Evolutionary conservation across 2,329 filamentous ascomycete species (phyloP).

Genomic region (Madurella mycetomatis): DNA sequence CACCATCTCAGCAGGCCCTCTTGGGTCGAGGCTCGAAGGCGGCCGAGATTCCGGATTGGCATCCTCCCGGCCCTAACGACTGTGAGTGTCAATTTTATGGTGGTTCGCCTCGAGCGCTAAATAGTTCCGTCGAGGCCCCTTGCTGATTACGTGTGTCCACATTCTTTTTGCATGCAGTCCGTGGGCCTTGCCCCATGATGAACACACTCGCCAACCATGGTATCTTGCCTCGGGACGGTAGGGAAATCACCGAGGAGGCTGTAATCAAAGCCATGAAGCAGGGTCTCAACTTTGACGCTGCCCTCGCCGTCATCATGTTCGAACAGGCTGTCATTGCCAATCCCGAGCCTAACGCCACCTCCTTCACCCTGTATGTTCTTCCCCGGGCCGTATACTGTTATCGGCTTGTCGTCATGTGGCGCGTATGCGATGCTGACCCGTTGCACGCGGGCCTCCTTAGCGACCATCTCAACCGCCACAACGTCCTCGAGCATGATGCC

Average conservation of each 20-base stretch:
- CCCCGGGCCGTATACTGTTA: too few relatives aligned
- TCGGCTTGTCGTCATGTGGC: too few relatives aligned
- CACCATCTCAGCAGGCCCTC: neutral
- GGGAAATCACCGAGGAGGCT: slow-evolving; percentile 36
- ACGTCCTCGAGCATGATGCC: slow-evolving; percentile 46
- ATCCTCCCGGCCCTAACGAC: slow-evolving; percentile 2
- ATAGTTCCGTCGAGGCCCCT: neutral
- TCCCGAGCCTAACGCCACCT: slow-evolving; percentile 39
- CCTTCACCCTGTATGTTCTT: slow-evolving; percentile 29
- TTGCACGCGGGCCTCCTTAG: too few relatives aligned
- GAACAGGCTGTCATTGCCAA: slow-evolving; percentile 37
- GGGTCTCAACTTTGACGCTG: slow-evolving; percentile 40
- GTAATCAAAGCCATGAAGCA: slow-evolving; percentile 36
- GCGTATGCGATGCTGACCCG: too few relatives aligned
- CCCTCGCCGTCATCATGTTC: slow-evolving; percentile 40
- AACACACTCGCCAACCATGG: slow-evolving; percentile 47
- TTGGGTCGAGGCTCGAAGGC: neutral
- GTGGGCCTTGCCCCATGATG: slow-evolving; percentile 46
- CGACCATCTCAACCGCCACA: slow-evolving; percentile 14
- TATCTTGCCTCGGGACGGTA: slow-evolving; percentile 42
- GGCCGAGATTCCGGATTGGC: neutral
- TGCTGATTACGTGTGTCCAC: neutral
- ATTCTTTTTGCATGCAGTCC: slow-evolving; percentile 24
- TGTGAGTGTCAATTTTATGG: neutral
- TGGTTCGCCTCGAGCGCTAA: too few relatives aligned